Evolutionary conservation across 2,329 filamentous ascomycete species (phyloP), one percentile per base, ranked within the genome.

Genomic region (Aspergillus oerlinghausenensis): DNA sequence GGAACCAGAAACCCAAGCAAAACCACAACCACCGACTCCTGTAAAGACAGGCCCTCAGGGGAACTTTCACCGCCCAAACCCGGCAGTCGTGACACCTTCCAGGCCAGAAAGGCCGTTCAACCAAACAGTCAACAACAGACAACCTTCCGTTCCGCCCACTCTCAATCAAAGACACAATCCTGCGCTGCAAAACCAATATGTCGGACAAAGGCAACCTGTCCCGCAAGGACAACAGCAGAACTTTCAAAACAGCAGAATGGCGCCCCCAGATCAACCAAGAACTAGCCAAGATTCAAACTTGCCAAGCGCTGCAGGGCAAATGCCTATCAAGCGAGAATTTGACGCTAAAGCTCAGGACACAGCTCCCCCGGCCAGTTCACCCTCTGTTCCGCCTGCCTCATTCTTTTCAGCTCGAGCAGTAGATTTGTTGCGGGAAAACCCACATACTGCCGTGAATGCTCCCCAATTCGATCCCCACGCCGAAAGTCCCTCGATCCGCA

Each of bases 401-500:
- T 92, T 91, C 74, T 89, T 87, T 69, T 91, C 88, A 0, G 88
- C 88, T 14, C 81, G 84, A 57, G 86, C 85, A 26, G 82, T 87
- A 6, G 82, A 81, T 54, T 77, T 81, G 55, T 69, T 87, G 4
- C 78, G 82, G 5, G 81, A 84, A 56, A 77, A 79, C 62, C 77
- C 72, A 43, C 76, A 78, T 60, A 70, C 63, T 49, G 75, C 76
- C 35, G 68, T 73, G 3, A 71, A 79, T 3, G 71, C 75, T 4
- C 78, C 84, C 11, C 77, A 80, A 25, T 93, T 92, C 71, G 88
- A 92, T 64, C 88, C 88, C 2, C 86, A 86, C 56, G 81, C 85
- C 5, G 88, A 92, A 66, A 90, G 87, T 59, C 92, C 92, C 0
- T 94, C 92, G 0, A 92, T 96, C 68, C 85, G 90, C 59, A 92